These are phyloP conservation scores for Porphyrellus cyaneotinctus DNA, from an alignment of 768 basidiomycete species.

Conservation along the genomic window DNA sequence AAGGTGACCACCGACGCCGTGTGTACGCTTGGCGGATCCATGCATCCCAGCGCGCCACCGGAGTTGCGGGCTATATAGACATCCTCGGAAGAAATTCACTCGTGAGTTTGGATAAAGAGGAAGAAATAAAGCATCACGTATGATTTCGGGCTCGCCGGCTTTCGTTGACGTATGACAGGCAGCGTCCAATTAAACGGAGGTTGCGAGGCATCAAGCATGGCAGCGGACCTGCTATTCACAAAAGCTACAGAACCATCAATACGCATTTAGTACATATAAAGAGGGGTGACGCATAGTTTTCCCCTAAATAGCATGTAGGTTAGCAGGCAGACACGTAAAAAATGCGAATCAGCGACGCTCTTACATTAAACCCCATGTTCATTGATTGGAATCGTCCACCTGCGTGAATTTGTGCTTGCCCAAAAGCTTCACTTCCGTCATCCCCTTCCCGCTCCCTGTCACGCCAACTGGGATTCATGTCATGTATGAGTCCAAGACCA, in stretches of 20 bases:
- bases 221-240: constrained; percentile 26
- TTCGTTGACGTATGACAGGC: constrained; percentile 15
- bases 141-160: constrained; percentile 14
- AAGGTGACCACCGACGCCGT: constrained; percentile 8
- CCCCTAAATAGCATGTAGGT: constrained; percentile 10
- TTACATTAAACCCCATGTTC: constrained; percentile 13
- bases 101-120: constrained; percentile 19
- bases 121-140: constrained; percentile 26
- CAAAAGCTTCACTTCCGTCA: constrained; percentile 69
- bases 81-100: constrained; percentile 14
- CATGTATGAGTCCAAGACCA: constrained; percentile 12
- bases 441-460: constrained; percentile 84
- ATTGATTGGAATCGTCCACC: constrained; percentile 41
- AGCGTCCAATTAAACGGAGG: constrained; percentile 6
- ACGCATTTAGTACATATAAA: constrained; percentile 24
- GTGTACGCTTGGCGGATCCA: constrained; percentile 16
- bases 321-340: constrained; percentile 3
- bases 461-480: constrained; percentile 64
- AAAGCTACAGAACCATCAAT: constrained; percentile 24
- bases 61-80: constrained; percentile 17
- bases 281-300: constrained; percentile 14
- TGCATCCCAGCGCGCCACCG: constrained; percentile 12
- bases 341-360: neutral
- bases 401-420: constrained; percentile 73
- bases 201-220: constrained; percentile 10